Conservation (phyloP, 305 asterid genomes). For the Ilex paraguariensis region DNA sequence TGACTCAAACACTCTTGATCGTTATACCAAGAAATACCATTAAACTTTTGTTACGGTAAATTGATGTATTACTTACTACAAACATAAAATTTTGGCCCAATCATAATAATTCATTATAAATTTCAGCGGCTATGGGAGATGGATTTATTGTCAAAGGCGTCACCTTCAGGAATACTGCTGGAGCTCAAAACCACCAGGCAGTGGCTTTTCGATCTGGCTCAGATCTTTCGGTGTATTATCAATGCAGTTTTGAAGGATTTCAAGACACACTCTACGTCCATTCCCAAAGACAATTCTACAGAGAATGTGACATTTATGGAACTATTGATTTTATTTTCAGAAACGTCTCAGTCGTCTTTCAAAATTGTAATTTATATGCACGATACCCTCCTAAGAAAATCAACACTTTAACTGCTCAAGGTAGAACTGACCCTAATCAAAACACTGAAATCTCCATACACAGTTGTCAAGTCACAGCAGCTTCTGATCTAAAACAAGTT, state of each 20-base stretch:
- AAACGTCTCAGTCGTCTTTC: constrained; percentile 16
- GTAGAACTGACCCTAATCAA: constrained; percentile 20
- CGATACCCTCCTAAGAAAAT: constrained; percentile 4
- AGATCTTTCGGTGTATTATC: constrained; percentile 10
- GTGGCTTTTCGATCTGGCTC: constrained; percentile 17
- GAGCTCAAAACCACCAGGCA: constrained; percentile 15
- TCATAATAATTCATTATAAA: background rate
- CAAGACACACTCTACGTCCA: constrained; percentile 21
- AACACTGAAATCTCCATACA: constrained; percentile 26
- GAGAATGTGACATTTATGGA: constrained; percentile 17
- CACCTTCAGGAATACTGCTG: constrained; percentile 20
- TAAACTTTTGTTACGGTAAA: background rate
- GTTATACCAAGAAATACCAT: background rate
- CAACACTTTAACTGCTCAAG: constrained; percentile 25
- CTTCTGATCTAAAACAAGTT: constrained; percentile 7
- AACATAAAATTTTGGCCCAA: background rate
- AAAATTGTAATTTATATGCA: constrained; percentile 10
- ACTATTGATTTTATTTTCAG: constrained; percentile 21
- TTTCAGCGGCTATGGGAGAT: constrained; percentile 11
- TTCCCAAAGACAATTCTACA: constrained; percentile 12
- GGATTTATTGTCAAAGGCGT: constrained; percentile 15
- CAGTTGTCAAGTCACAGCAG: constrained; percentile 9
- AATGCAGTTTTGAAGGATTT: constrained; percentile 19
- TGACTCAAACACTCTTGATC: background rate
- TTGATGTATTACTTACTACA: background rate